A percentile compares a stretch with the other conserved stretches of the same genome.
phyloP scores from a whole-genome alignment of 2,329 filamentous ascomycete genomes.

The Neofusicoccum umdonicola region DNA sequence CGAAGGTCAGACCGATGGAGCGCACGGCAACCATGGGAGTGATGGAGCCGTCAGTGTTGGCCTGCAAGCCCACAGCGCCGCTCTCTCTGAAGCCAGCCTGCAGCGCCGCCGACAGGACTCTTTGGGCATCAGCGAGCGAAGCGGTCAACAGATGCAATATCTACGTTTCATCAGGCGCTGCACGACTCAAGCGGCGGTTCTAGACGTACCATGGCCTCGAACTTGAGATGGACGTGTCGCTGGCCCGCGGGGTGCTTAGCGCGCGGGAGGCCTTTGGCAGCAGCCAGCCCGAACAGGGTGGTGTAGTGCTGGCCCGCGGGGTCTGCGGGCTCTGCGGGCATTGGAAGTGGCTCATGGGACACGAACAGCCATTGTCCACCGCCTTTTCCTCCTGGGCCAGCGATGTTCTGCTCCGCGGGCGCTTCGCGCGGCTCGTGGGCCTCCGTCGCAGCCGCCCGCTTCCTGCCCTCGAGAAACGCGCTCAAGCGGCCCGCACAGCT shows the following conservation, averaged over 20 bases:
- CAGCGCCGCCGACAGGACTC: conserved; percentile 71
- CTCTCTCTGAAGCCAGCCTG: conserved; percentile 87
- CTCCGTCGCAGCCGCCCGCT: conserved; percentile 32
- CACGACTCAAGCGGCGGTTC: conserved; percentile 7
- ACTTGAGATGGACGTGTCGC: conserved; percentile 76
- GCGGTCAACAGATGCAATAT: conserved; percentile 85
- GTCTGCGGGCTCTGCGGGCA: conserved; percentile 19
- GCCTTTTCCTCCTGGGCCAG: conserved; percentile 78
- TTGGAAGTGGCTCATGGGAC: conserved; percentile 69
- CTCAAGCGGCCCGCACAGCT: conserved; percentile 87
- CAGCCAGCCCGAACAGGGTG: conserved; percentile 41
- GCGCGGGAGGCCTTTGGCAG: not conserved
- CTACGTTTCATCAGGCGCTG: conserved; percentile 47
- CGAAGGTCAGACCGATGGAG: conserved; percentile 76
- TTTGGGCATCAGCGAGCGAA: conserved; percentile 71
- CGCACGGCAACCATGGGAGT: conserved; percentile 82
- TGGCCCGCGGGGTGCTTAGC: conserved; percentile 28
- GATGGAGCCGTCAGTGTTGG: conserved; percentile 36
- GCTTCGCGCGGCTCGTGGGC: conserved; percentile 22
- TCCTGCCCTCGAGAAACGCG: conserved; percentile 80
- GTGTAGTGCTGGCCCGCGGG: conserved; percentile 22
- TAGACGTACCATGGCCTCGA: conserved; percentile 81
- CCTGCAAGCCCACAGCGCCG: conserved; percentile 68
- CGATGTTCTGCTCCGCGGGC: conserved; percentile 37
- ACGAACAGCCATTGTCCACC: conserved; percentile 85